Evolutionary conservation across 129 eudicot species (phyloP).

Genomic region (Ambrosia trifida): DNA sequence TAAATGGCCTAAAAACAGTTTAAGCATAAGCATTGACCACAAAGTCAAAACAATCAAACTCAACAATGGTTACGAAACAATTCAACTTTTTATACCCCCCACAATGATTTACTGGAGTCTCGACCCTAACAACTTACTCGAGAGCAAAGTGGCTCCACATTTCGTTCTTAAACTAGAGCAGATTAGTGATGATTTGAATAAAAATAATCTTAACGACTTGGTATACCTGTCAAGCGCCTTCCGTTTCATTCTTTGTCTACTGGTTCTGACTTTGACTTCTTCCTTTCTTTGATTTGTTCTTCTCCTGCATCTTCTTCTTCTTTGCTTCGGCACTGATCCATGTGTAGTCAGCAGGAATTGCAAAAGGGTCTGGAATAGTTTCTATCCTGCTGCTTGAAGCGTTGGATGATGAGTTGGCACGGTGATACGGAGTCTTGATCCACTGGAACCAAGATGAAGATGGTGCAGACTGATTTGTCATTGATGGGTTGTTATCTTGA

Average conservation of each 20-base stretch:
- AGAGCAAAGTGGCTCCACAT: conserved; percentile 34
- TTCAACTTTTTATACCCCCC: conserved; percentile 65
- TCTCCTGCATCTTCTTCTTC: conserved; percentile 93
- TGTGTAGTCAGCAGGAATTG: conserved; percentile 71
- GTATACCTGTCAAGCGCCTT: conserved; percentile 27
- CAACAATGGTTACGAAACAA: conserved; percentile 34
- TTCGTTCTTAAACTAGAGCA: conserved; percentile 42
- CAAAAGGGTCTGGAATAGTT: conserved; percentile 72
- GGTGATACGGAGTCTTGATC: conserved; percentile 84
- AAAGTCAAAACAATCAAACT: conserved; percentile 47
- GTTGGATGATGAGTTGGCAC: conserved; percentile 50
- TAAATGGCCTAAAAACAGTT: conserved; percentile 18
- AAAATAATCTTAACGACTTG: conserved; percentile 31
- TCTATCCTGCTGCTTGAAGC: conserved; percentile 62
- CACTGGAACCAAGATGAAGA: conserved; percentile 91
- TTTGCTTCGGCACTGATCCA: conserved; percentile 92
- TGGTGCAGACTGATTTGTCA: conserved; percentile 33
- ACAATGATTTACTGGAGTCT: conserved; percentile 57
- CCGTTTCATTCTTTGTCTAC: conserved; percentile 26
- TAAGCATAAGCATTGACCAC: conserved; percentile 40
- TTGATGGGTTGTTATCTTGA: conserved; percentile 59
- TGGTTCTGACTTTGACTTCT: conserved; percentile 45
- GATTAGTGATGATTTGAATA: conserved; percentile 30
- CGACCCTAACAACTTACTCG: conserved; percentile 33
- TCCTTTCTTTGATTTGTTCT: conserved; percentile 71